phyloP scores from a whole-genome alignment of 2,329 filamentous ascomycete species.

The Colletotrichum horii region DNA sequence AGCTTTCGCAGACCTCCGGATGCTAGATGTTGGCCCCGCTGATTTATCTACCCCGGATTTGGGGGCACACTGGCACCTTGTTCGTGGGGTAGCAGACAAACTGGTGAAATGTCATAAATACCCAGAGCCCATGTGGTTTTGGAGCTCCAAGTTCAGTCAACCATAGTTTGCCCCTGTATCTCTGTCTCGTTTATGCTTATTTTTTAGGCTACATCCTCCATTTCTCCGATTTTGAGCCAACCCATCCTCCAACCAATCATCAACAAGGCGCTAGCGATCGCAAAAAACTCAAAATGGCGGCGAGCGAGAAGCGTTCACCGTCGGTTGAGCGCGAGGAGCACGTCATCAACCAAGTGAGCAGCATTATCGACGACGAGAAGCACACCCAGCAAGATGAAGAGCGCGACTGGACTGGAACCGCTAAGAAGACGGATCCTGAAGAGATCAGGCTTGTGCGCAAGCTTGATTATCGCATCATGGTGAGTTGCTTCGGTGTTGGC shows the following conservation, averaged over 20 bases:
- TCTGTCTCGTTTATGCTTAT: conserved; percentile 10
- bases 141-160: not conserved
- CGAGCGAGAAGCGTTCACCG: conserved; percentile 13
- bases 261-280: not conserved
- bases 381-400: conserved; percentile 24
- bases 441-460: conserved; percentile 46
- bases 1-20: not conserved
- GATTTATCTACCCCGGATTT: conserved; percentile 12
- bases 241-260: not conserved
- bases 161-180: not conserved
- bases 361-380: conserved; percentile 16
- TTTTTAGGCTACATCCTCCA: not conserved
- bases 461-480: conserved; percentile 47
- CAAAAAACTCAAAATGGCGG: not conserved
- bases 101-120: conserved; percentile 8
- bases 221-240: not conserved
- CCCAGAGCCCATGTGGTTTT: not conserved
- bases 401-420: conserved; percentile 42
- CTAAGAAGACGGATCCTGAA: conserved; percentile 41
- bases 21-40: conserved; percentile 14
- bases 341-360: conserved; percentile 10
- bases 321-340: conserved; percentile 16
- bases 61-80: not conserved
- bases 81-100: not conserved
- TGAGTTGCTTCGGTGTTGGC: conserved; percentile 19